Conservation (phyloP, 441 rosid genomes). For the Arabidopsis hybrid region DNA sequence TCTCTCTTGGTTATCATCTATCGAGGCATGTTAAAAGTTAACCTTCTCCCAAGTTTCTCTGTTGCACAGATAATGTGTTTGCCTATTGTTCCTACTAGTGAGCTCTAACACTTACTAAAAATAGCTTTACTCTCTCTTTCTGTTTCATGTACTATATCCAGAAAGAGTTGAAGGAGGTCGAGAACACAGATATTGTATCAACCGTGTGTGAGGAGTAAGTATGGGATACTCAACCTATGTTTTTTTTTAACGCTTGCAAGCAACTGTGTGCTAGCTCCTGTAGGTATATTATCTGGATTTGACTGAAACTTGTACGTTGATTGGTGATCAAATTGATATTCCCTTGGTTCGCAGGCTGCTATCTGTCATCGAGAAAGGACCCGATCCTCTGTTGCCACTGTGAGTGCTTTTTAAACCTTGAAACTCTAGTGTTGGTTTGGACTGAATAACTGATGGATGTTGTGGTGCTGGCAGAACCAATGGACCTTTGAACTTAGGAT, state of each 20-base stretch:
- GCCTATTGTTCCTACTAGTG: not conserved
- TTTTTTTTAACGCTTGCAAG: not conserved
- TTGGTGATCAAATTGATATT: conserved; percentile 14
- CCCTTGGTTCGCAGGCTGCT: conserved; percentile 55
- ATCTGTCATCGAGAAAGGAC: conserved; percentile 46
- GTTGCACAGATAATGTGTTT: not conserved
- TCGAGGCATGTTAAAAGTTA: not conserved
- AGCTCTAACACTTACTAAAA: not conserved
- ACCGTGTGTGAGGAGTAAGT: conserved; percentile 78
- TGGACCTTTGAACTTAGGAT: conserved; percentile 62
- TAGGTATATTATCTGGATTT: not conserved
- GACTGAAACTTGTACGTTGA: conserved; percentile 2
- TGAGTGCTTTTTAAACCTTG: conserved; percentile 43
- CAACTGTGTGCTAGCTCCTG: too few relatives aligned
- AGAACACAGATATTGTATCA: conserved; percentile 57
- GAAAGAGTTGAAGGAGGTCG: conserved; percentile 78
- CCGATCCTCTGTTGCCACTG: conserved; percentile 82
- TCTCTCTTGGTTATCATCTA: not conserved
- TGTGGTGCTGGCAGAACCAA: conserved; percentile 60
- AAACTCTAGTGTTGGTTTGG: not conserved
- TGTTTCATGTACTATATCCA: conserved; percentile 42
- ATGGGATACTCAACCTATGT: conserved; percentile 3
- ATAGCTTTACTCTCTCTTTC: not conserved
- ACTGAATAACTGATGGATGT: conserved; percentile 19
- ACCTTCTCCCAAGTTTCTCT: not conserved